Evolutionary conservation across 768 basidiomycete genomes (phyloP).

Genomic region (Suillus alpinus): DNA sequence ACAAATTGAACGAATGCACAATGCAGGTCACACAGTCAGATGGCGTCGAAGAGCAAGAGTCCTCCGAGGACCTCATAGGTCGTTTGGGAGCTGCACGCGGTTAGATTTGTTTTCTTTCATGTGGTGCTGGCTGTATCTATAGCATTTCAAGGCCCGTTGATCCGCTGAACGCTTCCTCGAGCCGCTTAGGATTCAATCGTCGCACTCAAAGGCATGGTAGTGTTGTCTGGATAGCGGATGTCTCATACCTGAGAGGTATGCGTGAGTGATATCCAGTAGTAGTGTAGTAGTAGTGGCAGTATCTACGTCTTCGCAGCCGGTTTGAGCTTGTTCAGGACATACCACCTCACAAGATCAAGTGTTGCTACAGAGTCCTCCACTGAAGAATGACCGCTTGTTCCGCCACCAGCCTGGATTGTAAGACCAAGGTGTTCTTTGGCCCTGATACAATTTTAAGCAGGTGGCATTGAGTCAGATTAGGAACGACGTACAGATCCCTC

Average conservation of each 20-base stretch:
- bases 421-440: constrained; percentile 79
- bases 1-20: neutral
- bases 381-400: constrained; percentile 80
- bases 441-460: constrained; percentile 37
- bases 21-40: constrained; percentile 84
- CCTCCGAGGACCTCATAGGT: constrained; percentile 76
- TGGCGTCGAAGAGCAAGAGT: constrained; percentile 81
- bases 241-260: neutral
- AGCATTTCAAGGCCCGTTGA: constrained; percentile 24
- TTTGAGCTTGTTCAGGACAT: constrained; percentile 61
- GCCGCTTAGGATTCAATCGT: neutral
- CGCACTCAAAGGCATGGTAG: neutral
- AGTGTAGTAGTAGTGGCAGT: neutral
- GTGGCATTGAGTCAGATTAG: neutral
- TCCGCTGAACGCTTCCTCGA: constrained; percentile 19
- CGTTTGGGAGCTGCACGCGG: constrained; percentile 67
- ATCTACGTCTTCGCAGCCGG: constrained; percentile 16
- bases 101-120: constrained; percentile 37
- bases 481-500: constrained; percentile 65
- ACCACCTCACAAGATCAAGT: constrained; percentile 84
- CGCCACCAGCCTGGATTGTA: constrained; percentile 79
- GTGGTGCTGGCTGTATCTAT: constrained; percentile 11
- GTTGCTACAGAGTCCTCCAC: constrained; percentile 88
- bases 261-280: constrained; percentile 9
- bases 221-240: neutral